Percentiles rank a stretch among this genome's conserved stretches.
These are phyloP conservation scores for Calonectria honghensis DNA, from an alignment of 2,329 filamentous ascomycete species.

Conservation along the genomic window DNA sequence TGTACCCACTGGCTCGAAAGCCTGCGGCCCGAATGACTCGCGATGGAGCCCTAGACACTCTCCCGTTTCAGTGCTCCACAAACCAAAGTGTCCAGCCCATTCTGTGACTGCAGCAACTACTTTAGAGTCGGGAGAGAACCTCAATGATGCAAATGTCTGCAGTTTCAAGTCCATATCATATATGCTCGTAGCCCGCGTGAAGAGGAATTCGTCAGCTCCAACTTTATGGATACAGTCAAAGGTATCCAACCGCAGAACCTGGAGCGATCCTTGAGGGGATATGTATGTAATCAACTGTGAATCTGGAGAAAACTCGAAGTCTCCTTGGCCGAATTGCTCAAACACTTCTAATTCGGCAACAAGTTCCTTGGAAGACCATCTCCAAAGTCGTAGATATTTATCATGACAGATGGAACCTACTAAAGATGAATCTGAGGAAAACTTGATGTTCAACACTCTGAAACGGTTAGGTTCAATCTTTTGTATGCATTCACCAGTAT, in stretches of 20 bases:
- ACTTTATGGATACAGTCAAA: background rate
- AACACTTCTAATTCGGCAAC: background rate
- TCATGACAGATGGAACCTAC: background rate
- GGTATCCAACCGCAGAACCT: constrained; percentile 2
- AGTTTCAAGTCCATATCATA: background rate
- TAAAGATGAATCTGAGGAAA: constrained; percentile 13
- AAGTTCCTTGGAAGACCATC: background rate
- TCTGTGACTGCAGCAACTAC: background rate
- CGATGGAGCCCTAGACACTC: background rate
- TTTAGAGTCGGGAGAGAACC: constrained; percentile 8
- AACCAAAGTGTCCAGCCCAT: background rate
- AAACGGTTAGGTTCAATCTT: background rate
- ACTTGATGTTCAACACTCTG: background rate
- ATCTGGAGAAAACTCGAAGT: constrained; percentile 21
- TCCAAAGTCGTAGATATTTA: background rate
- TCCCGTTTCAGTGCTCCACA: constrained; percentile 1
- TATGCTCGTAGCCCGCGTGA: background rate
- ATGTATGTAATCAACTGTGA: constrained; percentile 5
- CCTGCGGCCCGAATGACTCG: background rate
- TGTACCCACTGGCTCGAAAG: background rate
- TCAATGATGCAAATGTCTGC: background rate
- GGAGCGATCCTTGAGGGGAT: background rate
- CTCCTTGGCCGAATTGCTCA: background rate
- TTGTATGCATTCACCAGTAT: constrained; percentile 21
- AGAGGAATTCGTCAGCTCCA: background rate